Conservation (phyloP, 2,329 filamentous ascomycete species). For the Trichoderma sp. region DNA sequence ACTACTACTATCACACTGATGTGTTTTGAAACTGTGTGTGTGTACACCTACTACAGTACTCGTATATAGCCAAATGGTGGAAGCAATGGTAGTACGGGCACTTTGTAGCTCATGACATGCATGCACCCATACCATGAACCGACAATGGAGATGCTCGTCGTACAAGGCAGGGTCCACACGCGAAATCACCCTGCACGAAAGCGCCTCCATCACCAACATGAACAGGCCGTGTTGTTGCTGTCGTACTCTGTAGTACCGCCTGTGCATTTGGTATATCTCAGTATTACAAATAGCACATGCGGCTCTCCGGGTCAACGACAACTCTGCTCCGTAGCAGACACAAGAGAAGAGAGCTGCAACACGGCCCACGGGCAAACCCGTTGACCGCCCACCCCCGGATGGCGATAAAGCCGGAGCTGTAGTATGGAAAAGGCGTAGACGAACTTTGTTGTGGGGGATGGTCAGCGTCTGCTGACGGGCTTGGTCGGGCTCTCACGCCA, state of each 20-base stretch:
- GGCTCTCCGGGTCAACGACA: neutral
- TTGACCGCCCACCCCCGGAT: slow-evolving; percentile 2
- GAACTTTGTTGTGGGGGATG: neutral
- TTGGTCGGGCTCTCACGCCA: slow-evolving; percentile 4
- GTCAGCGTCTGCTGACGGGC: slow-evolving; percentile 19
- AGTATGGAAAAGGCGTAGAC: neutral
- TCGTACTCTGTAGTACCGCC: neutral
- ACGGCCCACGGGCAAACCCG: slow-evolving; percentile 3
- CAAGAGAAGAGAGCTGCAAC: neutral
- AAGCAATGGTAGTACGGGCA: neutral
- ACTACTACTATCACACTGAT: neutral
- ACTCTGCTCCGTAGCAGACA: neutral
- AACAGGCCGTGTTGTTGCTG: neutral
- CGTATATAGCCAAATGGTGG: neutral
- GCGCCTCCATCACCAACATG: neutral
- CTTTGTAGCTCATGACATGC: neutral
- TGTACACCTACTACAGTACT: neutral
- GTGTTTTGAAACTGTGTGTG: neutral
- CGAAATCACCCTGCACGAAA: neutral
- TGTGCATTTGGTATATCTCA: neutral
- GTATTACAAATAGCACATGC: neutral
- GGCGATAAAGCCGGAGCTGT: neutral
- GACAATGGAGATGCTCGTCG: neutral
- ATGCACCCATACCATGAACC: neutral
- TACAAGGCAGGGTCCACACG: neutral